phyloP scores from a whole-genome alignment of 352 stramenopile species.

The Sclerospora graminicola region DNA sequence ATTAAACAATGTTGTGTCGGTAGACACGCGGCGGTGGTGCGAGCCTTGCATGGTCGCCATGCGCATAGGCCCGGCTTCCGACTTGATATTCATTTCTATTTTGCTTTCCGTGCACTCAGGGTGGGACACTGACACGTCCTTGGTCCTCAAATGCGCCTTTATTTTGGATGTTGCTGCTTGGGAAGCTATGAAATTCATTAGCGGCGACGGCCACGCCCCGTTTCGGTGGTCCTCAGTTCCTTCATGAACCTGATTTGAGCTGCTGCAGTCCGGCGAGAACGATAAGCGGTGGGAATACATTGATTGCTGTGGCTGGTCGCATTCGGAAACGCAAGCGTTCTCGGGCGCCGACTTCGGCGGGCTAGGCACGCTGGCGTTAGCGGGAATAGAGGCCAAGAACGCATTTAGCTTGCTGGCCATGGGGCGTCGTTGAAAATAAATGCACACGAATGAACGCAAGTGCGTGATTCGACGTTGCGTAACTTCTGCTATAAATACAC shows the following conservation, averaged over 20 bases:
- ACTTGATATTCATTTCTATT: constrained; percentile 16
- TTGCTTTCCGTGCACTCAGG: constrained; percentile 11
- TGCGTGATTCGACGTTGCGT: too few relatives aligned
- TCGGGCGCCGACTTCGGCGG: constrained; percentile 16
- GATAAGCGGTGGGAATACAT: constrained; percentile 16
- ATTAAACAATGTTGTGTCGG: constrained; percentile 61
- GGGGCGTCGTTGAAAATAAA: constrained; percentile 1
- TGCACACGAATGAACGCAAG: too few relatives aligned
- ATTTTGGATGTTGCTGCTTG: constrained; percentile 12
- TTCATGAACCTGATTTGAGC: constrained; percentile 22
- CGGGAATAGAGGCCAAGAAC: constrained; percentile 59
- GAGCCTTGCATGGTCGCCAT: constrained; percentile 38
- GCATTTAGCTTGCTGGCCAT: constrained; percentile 68
- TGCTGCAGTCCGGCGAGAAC: constrained; percentile 13
- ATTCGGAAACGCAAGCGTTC: too few relatives aligned
- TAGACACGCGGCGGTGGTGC: constrained; percentile 63
- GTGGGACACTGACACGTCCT: constrained; percentile 1
- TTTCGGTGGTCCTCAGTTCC: constrained; percentile 6
- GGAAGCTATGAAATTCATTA: constrained; percentile 21
- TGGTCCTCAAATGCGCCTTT: constrained; percentile 9
- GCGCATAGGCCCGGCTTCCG: constrained; percentile 43
- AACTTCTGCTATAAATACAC: not conserved
- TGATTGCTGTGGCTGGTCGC: constrained; percentile 32
- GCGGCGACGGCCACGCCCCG: constrained; percentile 7
- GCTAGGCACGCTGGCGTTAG: constrained; percentile 37